Conservation (phyloP, 768 basidiomycete species). For the Coprinopsis strossmayeri region DNA sequence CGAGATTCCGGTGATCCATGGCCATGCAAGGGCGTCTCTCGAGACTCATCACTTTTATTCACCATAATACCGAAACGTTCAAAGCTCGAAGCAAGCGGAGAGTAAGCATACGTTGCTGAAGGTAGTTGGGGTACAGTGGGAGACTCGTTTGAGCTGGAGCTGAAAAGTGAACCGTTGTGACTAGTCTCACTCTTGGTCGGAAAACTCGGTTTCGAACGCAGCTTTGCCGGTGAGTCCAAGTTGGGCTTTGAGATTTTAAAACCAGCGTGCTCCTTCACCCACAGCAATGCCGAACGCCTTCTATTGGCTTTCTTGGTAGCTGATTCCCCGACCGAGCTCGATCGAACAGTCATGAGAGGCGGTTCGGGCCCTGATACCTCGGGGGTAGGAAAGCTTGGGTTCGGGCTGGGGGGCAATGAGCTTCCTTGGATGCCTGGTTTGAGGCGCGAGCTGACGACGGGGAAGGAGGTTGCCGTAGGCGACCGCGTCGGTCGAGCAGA, state of each 20-base stretch:
- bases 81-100: background rate
- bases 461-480: too few species aligned
- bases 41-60: background rate
- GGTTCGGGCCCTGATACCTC: background rate
- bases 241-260: background rate
- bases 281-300: conserved; percentile 5
- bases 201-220: too few species aligned
- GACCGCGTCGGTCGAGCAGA: background rate
- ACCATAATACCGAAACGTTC: too few species aligned
- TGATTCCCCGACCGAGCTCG: background rate
- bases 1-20: background rate
- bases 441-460: too few species aligned
- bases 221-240: too few species aligned
- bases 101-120: background rate
- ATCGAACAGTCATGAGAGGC: background rate
- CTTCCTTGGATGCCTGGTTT: background rate
- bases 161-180: background rate
- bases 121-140: background rate
- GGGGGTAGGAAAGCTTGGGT: too few species aligned
- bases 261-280: conserved; percentile 7
- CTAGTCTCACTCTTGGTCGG: too few species aligned
- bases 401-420: background rate
- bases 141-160: background rate
- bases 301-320: background rate
- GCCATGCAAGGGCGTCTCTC: background rate